Evolutionary conservation across 208 protist species (phyloP), one percentile per base, ranked within the genome.

Genomic region (Leishmania martiniquensis): DNA sequence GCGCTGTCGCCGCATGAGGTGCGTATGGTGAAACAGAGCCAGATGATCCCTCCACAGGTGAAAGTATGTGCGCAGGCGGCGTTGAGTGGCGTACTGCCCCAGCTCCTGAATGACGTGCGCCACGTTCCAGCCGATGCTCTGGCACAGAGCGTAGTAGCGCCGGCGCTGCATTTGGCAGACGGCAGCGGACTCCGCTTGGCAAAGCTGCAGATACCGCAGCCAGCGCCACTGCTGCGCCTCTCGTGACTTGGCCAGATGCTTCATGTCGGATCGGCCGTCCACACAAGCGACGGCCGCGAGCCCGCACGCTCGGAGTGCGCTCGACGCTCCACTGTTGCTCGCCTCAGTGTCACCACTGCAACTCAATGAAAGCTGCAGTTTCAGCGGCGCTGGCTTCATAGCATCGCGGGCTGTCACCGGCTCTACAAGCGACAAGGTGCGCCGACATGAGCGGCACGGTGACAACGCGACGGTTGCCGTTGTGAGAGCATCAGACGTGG

Each of bases 161-260:
- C 87, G 89, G 25, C 87, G 84, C 77, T 97, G 91, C 60, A 83
- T 85, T 74, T 74, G 82, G 59, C 90, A 90, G 20, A 94, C 87
- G 15, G 81, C 72, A n/a, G 89, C 73, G 10, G 91, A 85, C n/a
- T 85, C 78, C 42, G 80, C 59, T 25, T 89, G 86, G 69, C 85
- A 94, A 29, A 73, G 66, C 47, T 78, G 83, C 66, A 97, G 60
- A 62, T 89, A 78, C 68, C 88, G 72, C 70, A 97, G 71, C 60
- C 91, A 84, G 42, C 73, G 55, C 72, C 81, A 88, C 60, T 89
- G 70, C 34, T 78, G 80, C 44, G n/a, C 52, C 70, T 92, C 87
- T 22, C 90, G 89, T 1, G 70, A 13, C 5, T 83, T 75, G 0
- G 81, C 85, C 45, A 85, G 70, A 34, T 65, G 57, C 66, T 78